phyloP scores from a whole-genome alignment of 306 rosid species.

The Parietaria judaica region DNA sequence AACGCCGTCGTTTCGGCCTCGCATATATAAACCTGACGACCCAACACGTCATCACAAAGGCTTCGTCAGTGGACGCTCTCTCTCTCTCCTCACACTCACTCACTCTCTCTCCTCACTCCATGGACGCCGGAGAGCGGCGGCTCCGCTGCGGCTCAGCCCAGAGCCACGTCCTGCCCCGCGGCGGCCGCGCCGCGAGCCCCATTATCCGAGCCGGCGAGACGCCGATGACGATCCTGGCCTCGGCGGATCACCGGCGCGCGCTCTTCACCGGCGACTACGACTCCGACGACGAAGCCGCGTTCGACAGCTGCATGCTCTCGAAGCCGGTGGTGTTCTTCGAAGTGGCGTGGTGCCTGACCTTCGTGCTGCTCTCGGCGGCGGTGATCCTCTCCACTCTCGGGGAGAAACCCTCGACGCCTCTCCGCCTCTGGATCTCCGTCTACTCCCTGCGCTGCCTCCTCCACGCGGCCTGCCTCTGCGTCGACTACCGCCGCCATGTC shows the following conservation, averaged over 20 bases:
- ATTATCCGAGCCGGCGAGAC: no score
- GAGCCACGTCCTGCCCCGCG: no score
- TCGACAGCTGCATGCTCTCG: conserved; percentile 25
- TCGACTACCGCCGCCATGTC: conserved; percentile 30
- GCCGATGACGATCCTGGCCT: neutral
- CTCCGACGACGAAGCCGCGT: conserved; percentile 22
- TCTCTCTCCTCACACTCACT: no score
- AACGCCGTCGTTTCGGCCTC: no score
- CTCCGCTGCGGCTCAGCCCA: no score
- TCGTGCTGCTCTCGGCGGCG: conserved; percentile 46
- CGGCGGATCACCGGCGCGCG: conserved; percentile 39
- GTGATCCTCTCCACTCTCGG: conserved; percentile 49
- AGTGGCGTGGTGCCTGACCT: conserved; percentile 64
- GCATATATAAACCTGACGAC: no score
- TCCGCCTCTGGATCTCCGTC: conserved; percentile 64
- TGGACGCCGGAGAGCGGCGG: no score
- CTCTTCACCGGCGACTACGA: conserved; percentile 25
- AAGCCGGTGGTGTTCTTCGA: conserved; percentile 54
- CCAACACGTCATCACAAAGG: no score
- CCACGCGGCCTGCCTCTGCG: conserved; percentile 51
- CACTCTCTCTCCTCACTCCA: no score
- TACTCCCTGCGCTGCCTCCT: conserved; percentile 54
- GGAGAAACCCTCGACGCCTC: conserved; percentile 63
- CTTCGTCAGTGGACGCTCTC: no score
- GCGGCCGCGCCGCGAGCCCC: no score